Conservation (phyloP, 2,329 filamentous ascomycete genomes). For the Capronia epimyces region DNA sequence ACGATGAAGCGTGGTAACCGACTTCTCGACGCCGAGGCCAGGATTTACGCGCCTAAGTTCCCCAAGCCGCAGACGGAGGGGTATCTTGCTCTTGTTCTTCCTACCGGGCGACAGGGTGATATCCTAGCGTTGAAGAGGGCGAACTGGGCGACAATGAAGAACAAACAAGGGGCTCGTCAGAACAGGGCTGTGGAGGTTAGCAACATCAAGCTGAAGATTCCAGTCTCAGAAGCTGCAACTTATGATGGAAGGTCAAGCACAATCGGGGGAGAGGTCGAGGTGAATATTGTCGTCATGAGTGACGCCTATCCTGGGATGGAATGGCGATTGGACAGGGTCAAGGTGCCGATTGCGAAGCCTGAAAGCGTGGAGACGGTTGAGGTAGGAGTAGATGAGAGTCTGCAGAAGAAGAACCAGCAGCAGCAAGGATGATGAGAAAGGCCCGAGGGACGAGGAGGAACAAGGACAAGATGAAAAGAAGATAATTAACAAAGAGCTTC, state of each 20-base stretch:
- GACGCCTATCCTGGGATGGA: slow-evolving; percentile 79
- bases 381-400: slow-evolving; percentile 25
- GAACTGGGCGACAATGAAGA: slow-evolving; percentile 55
- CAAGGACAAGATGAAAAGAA: too few relatives aligned
- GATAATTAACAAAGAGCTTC: too few relatives aligned
- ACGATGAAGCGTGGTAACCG: slow-evolving; percentile 23
- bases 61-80: slow-evolving; percentile 93
- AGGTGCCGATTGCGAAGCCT: slow-evolving; percentile 39
- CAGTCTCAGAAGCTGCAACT: slow-evolving; percentile 24
- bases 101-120: slow-evolving; percentile 41
- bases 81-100: slow-evolving; percentile 75
- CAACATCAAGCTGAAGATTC: slow-evolving; percentile 18
- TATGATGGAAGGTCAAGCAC: slow-evolving; percentile 8
- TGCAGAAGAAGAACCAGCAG: slow-evolving; percentile 22
- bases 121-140: slow-evolving; percentile 81
- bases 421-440: not conserved
- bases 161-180: slow-evolving; percentile 22
- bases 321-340: slow-evolving; percentile 51
- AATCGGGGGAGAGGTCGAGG: slow-evolving; percentile 44
- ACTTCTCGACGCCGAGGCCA: slow-evolving; percentile 54
- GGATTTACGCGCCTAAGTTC: slow-evolving; percentile 81
- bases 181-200: slow-evolving; percentile 25
- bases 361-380: slow-evolving; percentile 22
- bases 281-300: slow-evolving; percentile 74
- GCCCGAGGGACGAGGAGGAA: not conserved